Base-by-base conservation (phyloP, 352 stramenopile genomes). In the Globisporangium lucens region DNA sequence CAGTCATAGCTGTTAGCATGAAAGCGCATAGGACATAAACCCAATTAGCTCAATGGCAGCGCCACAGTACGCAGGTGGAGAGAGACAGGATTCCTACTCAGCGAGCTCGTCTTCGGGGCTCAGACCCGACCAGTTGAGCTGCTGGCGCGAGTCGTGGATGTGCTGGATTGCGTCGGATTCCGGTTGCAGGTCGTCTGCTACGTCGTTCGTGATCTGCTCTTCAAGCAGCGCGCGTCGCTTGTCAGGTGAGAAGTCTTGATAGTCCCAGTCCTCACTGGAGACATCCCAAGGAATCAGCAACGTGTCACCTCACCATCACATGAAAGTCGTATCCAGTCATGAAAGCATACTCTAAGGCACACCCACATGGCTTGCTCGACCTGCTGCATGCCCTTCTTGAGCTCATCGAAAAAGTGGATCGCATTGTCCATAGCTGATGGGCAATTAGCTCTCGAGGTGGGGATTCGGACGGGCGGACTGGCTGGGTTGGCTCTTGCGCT, bases 181-280 rank as follows among this genome's bases (percentile, higher is more conserved):
- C 1, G 71, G 71, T 2, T 64, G 46, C 3, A 66, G 62, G 22
- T 80, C 77, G 24, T 90, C 78, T 0, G 68, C 66, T 15, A 74
- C 66, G 36, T 86, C 79, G 51, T 65, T 66, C 22, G 70, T 61
- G 65, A 85, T 72, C 53, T 87, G 76, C 53, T 85, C 77, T 4
- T 87, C 82, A 0, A 90, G 74, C 51, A 90, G 64, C 15, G 82
- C 76, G 36, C 73, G 81, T n/a, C 82, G 73, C 71, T 86, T 87
- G 66, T 90, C 82, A 0, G 80, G 82, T 4, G 80, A 83, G 55
- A 90, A 90, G 65, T 87, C 78, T 63, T 89, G 82, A 62, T 84
- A 90, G 69, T 90, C 82, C 82, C 82, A 90, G 59, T 89, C 80
- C 68, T 90, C 80, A 70, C 82, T 90, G 38, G 13, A 4, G 1